These are phyloP conservation scores for Globomyces pollinis-pini DNA, from an alignment of 192 early-diverging fungal genomes.

Conservation along the genomic window DNA sequence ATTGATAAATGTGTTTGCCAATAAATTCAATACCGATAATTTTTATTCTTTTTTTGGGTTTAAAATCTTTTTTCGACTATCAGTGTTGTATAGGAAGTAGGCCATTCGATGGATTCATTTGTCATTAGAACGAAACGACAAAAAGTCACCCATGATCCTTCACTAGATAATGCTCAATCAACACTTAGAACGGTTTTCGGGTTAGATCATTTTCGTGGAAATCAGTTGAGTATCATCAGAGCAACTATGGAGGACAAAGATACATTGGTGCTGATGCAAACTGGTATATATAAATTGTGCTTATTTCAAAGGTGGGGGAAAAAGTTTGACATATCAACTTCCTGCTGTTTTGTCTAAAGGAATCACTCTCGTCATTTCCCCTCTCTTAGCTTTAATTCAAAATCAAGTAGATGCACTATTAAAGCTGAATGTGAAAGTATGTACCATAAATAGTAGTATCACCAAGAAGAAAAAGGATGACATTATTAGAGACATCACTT, in stretches of 20 bases:
- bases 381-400: constrained; percentile 31
- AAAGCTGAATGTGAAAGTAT: constrained; percentile 24
- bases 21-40: too few species aligned
- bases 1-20: too few species aligned
- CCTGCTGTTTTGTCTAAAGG: constrained; percentile 33
- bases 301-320: constrained; percentile 37
- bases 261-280: constrained; percentile 41
- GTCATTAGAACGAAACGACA: background rate
- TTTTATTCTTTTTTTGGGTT: too few species aligned
- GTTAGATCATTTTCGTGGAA: constrained; percentile 19
- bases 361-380: constrained; percentile 38
- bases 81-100: too few species aligned
- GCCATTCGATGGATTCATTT: constrained; percentile 3
- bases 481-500: constrained; percentile 23
- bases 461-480: constrained; percentile 19
- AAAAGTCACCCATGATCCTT: background rate
- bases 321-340: constrained; percentile 42
- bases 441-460: constrained; percentile 29
- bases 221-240: constrained; percentile 27
- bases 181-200: background rate
- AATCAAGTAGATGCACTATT: constrained; percentile 40
- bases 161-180: background rate
- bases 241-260: constrained; percentile 27
- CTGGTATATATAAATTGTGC: constrained; percentile 17
- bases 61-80: too few species aligned